These are phyloP conservation scores for Durio zibethinus DNA, from an alignment of 345 rosid species.

Conservation along the genomic window DNA sequence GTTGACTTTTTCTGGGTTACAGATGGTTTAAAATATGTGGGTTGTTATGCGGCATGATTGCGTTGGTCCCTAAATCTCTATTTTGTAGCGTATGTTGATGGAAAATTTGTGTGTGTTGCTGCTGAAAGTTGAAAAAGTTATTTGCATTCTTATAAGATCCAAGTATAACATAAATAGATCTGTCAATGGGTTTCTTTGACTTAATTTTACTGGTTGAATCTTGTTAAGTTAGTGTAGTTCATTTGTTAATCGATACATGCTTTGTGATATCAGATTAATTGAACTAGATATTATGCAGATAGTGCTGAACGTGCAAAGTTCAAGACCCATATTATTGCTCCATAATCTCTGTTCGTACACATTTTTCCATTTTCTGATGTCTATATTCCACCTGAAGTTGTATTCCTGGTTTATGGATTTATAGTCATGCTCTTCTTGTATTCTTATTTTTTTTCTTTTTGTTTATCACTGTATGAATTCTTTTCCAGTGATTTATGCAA, in stretches of 20 bases:
- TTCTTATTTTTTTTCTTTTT: not conserved
- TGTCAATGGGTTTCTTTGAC: slow-evolving; percentile 3
- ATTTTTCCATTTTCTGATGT: not conserved
- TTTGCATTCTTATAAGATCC: slow-evolving; percentile 11
- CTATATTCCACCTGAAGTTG: not conserved
- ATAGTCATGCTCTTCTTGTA: not conserved
- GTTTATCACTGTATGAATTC: not conserved
- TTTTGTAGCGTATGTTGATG: not conserved
- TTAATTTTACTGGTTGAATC: slow-evolving; percentile 11
- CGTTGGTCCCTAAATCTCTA: not conserved
- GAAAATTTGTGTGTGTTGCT: not conserved
- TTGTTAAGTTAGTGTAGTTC: not conserved
- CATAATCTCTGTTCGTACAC: not conserved
- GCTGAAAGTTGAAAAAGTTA: not conserved
- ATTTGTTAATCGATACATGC: not conserved
- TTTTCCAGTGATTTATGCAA: not conserved
- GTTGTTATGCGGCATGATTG: slow-evolving; percentile 5
- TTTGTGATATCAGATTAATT: not conserved
- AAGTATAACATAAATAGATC: not conserved
- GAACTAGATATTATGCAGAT: not conserved
- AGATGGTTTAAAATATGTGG: not conserved
- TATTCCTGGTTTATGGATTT: not conserved
- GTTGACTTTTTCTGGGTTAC: slow-evolving; percentile 7
- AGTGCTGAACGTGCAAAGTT: not conserved
- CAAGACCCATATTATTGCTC: not conserved